Base-by-base conservation (phyloP, 2,329 filamentous ascomycete species). In the Coniochaeta prunicola region DNA sequence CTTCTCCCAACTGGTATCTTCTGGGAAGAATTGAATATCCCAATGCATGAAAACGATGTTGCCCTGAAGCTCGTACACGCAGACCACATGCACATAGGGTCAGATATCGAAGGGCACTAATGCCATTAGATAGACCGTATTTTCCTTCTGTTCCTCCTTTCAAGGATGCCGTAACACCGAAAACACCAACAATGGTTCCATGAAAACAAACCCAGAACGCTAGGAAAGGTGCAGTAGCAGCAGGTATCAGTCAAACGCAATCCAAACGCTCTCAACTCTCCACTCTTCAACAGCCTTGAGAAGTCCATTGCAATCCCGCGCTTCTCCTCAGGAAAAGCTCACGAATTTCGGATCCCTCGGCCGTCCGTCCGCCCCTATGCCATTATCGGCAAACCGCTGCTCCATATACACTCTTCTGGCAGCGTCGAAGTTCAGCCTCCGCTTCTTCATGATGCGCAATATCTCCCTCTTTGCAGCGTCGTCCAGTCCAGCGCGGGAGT, bases 271-370 rank as follows among this genome's bases (percentile, higher is more conserved):
- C 15, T n/a, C 4, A 9, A 45, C 5, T 48, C 12, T 40, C 42
- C 24, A 48, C 42, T 38, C 40, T 31, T 31, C 38, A 30, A 8
- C 50, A 38, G 48, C 50, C 45, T 28, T 2, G 13, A 26, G n/a
- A 30, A n/a, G 17, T 54, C 30, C 13, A 36, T 15, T 4, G 1
- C 6, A 13, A 8, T 24, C 9, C 10, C 45, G 4, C 45, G 7
- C 4, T 30, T 21, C 21, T 17, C 21, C 57, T 81, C 70, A 89
- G 60, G 87, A 90, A 74, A 97, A 97, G 70, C 90, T 96, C 60
- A 97, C 92, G 70, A 96, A 96, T 78, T 97, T 97, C 62, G 92
- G 92, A 77, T 97, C 93, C 70, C 86, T 83, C 62, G 94, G 94
- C 66, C 87, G 77, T 4, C 94, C 94, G 73, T 99, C 94, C 5